Conservation (phyloP, 192 early-diverging fungal species). For the Coemansia sp. region DNA sequence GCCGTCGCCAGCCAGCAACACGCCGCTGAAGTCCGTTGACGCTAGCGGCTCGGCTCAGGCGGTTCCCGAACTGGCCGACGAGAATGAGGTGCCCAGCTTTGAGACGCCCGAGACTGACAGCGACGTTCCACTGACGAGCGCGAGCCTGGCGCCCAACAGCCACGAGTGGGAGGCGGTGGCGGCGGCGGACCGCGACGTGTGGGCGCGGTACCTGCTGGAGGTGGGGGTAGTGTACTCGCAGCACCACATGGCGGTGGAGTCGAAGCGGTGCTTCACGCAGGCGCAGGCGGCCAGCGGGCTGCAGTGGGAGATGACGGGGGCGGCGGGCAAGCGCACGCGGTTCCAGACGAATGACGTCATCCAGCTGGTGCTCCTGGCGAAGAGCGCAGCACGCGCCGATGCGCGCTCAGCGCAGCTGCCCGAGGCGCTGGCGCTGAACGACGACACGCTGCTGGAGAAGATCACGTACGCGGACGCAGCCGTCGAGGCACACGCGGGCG, state of each 20-base stretch:
- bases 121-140: background rate
- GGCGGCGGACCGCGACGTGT: slow-evolving; percentile 28
- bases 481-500: slow-evolving; percentile 38
- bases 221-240: slow-evolving; percentile 75
- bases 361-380: slow-evolving; percentile 90
- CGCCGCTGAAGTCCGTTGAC: background rate
- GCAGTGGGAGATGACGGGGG: slow-evolving; percentile 85
- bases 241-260: slow-evolving; percentile 71
- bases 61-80: background rate
- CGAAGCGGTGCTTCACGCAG: slow-evolving; percentile 61
- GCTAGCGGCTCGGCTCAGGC: background rate
- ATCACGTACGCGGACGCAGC: slow-evolving; percentile 63
- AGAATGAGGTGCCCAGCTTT: background rate
- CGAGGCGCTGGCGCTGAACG: slow-evolving; percentile 81
- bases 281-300: slow-evolving; percentile 82
- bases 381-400: slow-evolving; percentile 60
- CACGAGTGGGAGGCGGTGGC: slow-evolving; percentile 17
- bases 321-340: slow-evolving; percentile 86
- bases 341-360: slow-evolving; percentile 88
- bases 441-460: slow-evolving; percentile 89
- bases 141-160: background rate
- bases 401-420: slow-evolving; percentile 45
- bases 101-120: background rate
- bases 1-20: slow-evolving; percentile 12
- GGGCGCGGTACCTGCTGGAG: slow-evolving; percentile 76